A percentile compares a stretch with the other conserved stretches of the same genome.
phyloP scores from a whole-genome alignment of 2,329 filamentous ascomycete genomes.

The Trichoderma guizhouense region DNA sequence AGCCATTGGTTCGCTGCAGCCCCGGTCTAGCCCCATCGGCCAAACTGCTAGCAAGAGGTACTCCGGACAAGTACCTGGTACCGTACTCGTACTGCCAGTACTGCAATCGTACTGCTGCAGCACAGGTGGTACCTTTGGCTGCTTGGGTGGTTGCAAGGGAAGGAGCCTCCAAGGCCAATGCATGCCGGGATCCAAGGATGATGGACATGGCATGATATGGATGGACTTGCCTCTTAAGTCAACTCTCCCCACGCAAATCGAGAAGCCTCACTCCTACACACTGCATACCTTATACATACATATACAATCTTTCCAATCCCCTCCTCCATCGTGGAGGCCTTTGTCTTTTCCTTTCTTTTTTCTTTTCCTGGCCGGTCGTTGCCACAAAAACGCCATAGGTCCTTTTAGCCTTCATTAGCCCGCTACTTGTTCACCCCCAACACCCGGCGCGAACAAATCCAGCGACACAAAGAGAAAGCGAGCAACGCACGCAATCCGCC shows the following conservation, averaged over 20 bases:
- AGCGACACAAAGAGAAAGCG: not conserved
- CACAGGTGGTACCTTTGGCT: not conserved
- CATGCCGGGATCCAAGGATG: slow-evolving; percentile 14
- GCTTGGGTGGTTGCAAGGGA: not conserved
- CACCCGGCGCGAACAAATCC: not conserved
- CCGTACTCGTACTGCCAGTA: not conserved
- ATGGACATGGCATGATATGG: slow-evolving; percentile 15
- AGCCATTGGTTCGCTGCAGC: not conserved
- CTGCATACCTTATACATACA: not conserved
- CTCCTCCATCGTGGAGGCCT: not conserved
- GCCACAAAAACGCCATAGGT: slow-evolving; percentile 3
- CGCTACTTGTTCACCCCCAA: slow-evolving; percentile 1
- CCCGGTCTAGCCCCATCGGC: slow-evolving; percentile 1
- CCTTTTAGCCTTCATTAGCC: slow-evolving; percentile 3
- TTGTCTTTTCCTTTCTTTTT: not conserved
- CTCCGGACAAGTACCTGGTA: not conserved
- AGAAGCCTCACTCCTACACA: slow-evolving; percentile 12
- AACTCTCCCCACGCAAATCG: slow-evolving; percentile 11
- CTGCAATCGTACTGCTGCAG: not conserved
- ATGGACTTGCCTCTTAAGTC: slow-evolving; percentile 18
- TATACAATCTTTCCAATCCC: not conserved
- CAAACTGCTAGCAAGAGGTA: not conserved
- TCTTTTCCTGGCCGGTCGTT: not conserved
- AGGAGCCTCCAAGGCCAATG: slow-evolving; percentile 7
- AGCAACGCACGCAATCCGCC: not conserved